phyloP scores from a whole-genome alignment of 345 rosid species.

The Linum lewisii region DNA sequence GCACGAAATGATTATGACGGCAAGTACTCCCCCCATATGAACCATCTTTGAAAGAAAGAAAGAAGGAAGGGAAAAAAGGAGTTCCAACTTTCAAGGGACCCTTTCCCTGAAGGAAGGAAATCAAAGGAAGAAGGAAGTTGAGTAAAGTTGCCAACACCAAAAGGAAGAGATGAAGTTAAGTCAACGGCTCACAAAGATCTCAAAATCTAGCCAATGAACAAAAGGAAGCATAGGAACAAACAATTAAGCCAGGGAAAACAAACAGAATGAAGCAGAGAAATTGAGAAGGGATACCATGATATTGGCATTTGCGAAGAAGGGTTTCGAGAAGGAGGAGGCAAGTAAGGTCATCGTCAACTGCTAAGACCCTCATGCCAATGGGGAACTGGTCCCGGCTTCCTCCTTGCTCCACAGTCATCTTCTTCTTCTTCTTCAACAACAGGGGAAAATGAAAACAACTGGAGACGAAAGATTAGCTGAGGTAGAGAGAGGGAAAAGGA shows the following conservation, averaged over 20 bases:
- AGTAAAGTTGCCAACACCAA: background rate
- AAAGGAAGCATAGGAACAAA: no score
- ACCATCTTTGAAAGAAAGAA: no score
- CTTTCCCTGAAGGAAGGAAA: background rate
- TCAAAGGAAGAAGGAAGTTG: background rate
- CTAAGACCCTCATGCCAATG: conserved; percentile 66
- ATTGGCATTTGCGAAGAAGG: conserved; percentile 58
- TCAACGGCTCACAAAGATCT: background rate
- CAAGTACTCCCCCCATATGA: no score
- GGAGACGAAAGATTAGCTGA: background rate
- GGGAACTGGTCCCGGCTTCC: conserved; percentile 54
- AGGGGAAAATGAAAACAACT: background rate
- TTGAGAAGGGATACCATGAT: conserved; percentile 31
- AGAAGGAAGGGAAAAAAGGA: no score
- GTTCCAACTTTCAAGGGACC: background rate
- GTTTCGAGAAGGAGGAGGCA: conserved; percentile 49
- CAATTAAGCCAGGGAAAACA: background rate
- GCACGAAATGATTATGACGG: no score
- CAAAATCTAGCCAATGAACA: background rate
- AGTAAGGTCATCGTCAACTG: conserved; percentile 71
- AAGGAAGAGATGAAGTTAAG: background rate
- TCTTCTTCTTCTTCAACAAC: background rate
- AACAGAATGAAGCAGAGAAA: conserved; percentile 3
- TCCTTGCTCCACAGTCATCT: conserved; percentile 45
- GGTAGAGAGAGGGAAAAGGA: background rate